Conservation (phyloP, 257 asterid genomes). For the Solanum etuberosum region DNA sequence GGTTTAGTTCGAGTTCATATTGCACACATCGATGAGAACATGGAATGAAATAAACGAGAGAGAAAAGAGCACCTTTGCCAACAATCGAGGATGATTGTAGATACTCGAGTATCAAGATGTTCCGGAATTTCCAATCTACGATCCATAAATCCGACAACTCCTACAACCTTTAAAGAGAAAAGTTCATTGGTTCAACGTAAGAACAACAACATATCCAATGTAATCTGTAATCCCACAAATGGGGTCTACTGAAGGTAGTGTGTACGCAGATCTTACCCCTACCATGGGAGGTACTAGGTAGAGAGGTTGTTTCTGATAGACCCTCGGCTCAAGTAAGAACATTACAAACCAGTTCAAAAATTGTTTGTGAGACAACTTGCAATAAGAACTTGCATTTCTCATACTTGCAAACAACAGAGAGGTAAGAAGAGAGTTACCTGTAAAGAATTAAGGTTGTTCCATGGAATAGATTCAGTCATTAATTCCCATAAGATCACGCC, state of each 20-base stretch:
- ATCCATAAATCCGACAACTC: constrained; percentile 67
- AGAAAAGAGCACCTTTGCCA: constrained; percentile 44
- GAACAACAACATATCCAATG: neutral
- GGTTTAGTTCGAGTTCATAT: neutral
- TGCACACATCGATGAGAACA: neutral
- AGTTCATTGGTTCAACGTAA: neutral
- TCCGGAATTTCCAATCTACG: constrained; percentile 50
- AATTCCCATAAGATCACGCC: constrained; percentile 79
- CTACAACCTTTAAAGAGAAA: constrained; percentile 40
- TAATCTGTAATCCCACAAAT: neutral
- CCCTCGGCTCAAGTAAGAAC: neutral
- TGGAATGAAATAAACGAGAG: neutral
- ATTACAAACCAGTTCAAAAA: neutral
- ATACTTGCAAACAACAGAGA: neutral
- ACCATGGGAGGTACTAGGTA: neutral
- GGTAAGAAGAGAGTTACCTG: constrained; percentile 30
- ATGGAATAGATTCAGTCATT: constrained; percentile 53
- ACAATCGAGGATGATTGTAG: constrained; percentile 53
- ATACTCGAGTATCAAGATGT: constrained; percentile 42
- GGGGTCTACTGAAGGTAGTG: neutral
- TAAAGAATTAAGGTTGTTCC: constrained; percentile 48
- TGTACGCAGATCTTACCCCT: constrained; percentile 8
- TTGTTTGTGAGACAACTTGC: neutral
- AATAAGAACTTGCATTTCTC: neutral
- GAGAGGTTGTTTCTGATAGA: neutral